Evolutionary conservation across 2,329 filamentous ascomycete species (phyloP), one percentile per base, ranked within the genome.

Genomic region (Phyllosticta ampelicida): DNA sequence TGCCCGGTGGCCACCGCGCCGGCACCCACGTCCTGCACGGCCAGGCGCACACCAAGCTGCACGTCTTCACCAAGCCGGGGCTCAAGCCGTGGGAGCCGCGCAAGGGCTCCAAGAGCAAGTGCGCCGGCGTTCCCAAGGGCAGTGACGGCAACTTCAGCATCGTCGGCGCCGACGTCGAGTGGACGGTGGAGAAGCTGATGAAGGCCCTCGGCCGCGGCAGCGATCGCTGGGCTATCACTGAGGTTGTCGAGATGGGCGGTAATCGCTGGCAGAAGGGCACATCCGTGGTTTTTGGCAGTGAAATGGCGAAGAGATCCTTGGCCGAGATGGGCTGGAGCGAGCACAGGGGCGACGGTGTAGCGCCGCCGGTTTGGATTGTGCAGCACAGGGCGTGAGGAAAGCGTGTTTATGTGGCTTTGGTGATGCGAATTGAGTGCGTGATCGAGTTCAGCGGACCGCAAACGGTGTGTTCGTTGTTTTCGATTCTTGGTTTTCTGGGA

Each of bases 221-320:
- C n/a, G 36, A 55, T 11, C 50, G 53, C 11, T 55, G 53, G 44
- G 60, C 29, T 10, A 29, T 62, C 6, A 62, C 60, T 20, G 58
- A 63, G 61, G 53, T 59, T 6, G 23, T n/a, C 2, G 61, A 63
- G 54, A 19, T 30, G 23, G 61, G 61, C 1, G 54, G 30, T 3
- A 61, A 59, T 11, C 16, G 30, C 9, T 63, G 61, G 59, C 44
- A 44, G 26, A 55, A 57, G 60, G 61, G 61, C 8, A 59, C 26
- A 5, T 60, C 48, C 26, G 44, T 57, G 1, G 48, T 55, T 50
- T 36, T 21, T 4, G 36, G 49, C 18, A 50, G 49, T 8, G 58
- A 56, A 10, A 18, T 26, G 4, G 58, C 49, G 18, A 30, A 16
- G 20, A 51, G 52, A 54, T 26, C 30, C 21, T 26, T 60, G 54